Evolutionary conservation across 2,329 filamentous ascomycete species (phyloP).

Genomic region (Neopestalotiopsis sp.): DNA sequence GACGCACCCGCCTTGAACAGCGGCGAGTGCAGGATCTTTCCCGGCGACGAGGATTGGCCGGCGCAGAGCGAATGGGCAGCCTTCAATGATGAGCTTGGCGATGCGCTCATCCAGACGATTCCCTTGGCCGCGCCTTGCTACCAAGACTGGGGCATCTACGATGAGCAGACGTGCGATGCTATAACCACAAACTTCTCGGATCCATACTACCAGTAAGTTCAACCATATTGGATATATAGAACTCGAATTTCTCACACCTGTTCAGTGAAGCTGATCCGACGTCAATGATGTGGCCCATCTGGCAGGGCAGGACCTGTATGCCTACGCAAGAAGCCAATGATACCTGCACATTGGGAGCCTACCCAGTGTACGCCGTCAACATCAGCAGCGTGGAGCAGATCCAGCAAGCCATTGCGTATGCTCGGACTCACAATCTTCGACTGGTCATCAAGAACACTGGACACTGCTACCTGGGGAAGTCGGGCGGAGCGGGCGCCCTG

Average conservation of each 20-base stretch:
- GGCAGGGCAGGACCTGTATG: conserved; percentile 27
- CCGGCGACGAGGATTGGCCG: conserved; percentile 34
- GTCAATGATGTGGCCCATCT: conserved; percentile 46
- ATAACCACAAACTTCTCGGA: conserved; percentile 32
- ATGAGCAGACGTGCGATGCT: conserved; percentile 31
- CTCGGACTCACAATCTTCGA: conserved; percentile 51
- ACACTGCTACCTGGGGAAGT: conserved; percentile 54
- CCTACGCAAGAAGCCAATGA: conserved; percentile 29
- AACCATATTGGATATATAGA: background rate
- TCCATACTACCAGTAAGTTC: conserved; percentile 28
- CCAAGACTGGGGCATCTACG: conserved; percentile 27
- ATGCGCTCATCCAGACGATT: conserved; percentile 35
- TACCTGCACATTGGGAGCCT: conserved; percentile 46
- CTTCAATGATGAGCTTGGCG: conserved; percentile 29
- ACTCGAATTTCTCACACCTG: background rate
- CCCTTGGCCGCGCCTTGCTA: conserved; percentile 40
- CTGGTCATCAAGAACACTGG: conserved; percentile 60
- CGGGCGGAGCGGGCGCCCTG: conserved; percentile 44
- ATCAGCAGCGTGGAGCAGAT: conserved; percentile 48
- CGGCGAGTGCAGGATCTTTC: conserved; percentile 32
- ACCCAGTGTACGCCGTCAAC: conserved; percentile 48
- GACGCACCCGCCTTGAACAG: background rate
- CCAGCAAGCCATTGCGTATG: conserved; percentile 53
- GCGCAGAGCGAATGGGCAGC: conserved; percentile 31
- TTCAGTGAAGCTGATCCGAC: conserved; percentile 41